Evolutionary conservation across 495 filamentous ascomycete genomes (phyloP), one percentile per base, ranked within the genome.

Genomic region (Cercophora scortea): DNA sequence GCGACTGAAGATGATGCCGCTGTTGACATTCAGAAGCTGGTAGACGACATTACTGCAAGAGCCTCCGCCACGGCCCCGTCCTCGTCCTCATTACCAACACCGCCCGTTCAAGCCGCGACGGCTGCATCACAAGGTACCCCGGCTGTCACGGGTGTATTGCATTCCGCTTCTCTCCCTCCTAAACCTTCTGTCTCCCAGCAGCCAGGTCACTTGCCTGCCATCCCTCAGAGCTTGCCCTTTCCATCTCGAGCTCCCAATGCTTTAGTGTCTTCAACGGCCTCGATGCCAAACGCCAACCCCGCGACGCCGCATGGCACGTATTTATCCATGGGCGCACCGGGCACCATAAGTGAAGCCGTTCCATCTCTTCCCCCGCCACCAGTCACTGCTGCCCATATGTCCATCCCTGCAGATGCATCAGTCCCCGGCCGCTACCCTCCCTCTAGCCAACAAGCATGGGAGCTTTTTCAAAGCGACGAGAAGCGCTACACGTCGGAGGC

Each of bases 401-500:
- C 77, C 78, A 19, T 33, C 16, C 7, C 32, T 25, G 46, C 45
- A 51, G 53, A 59, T 41, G 44, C 44, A 25, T 16, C 43, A 12
- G 35, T 36, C 6, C 32, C 39, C 16, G 38, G 52, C 25, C 42
- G 50, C 34, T 52, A 50, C 15, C 39, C 47, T 32, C 34, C 44
- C 34, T 52, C 59, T 4, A 42, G 25, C 16, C 81, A 92, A 60
- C 84, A 84, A 63, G 78, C 76, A 44, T 97, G 89, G 67, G 89
- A 95, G 46, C 78, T 83, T 35, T 98, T 96, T 64, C 71, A 93
- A 33, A 82, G 79, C 8, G 90, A 96, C 58, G 93, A 90, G 47
- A 83, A 59, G 46, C 55, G 54, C 4, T 67, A 67, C 46, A 65
- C 62, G n/a, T 50, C 56, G 0, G 64, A 67, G 40, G 62, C 58